Percentiles rank a stretch among this genome's conserved stretches.
phyloP scores from a whole-genome alignment of 352 stramenopile species.

The Phytophthora cactorum region DNA sequence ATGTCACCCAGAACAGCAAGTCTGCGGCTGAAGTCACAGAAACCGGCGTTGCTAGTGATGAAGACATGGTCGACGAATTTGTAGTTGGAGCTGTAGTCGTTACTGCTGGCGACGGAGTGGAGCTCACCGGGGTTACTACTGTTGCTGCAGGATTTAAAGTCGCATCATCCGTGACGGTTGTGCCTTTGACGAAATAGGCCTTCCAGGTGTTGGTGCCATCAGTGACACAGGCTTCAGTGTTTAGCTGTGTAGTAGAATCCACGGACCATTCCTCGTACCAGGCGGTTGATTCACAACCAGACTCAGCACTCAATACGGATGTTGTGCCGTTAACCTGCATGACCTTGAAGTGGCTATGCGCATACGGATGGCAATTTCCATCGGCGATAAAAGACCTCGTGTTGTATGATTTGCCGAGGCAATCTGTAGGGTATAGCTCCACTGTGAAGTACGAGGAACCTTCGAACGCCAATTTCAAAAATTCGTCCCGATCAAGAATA shows the following conservation, averaged over 20 bases:
- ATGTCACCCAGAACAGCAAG: not conserved
- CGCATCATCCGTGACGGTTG: not conserved
- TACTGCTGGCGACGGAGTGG: conserved; percentile 2
- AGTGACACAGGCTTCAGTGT: conserved; percentile 25
- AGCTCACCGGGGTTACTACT: conserved; percentile 1
- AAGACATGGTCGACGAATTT: not conserved
- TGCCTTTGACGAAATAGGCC: conserved; percentile 10
- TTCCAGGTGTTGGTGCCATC: conserved; percentile 22
- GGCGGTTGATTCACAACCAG: conserved; percentile 8
- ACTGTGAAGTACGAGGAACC: conserved; percentile 15
- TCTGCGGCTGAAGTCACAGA: not conserved
- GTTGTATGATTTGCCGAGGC: conserved; percentile 25
- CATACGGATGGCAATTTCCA: conserved; percentile 27
- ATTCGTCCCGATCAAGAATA: conserved; percentile 17
- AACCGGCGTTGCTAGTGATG: conserved; percentile 2
- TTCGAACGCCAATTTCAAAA: conserved; percentile 15
- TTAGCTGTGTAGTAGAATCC: conserved; percentile 3
- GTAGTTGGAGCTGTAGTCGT: conserved; percentile 5
- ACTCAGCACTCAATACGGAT: conserved; percentile 9
- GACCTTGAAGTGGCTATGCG: conserved; percentile 25
- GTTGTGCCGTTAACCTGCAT: conserved; percentile 6
- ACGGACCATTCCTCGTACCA: conserved; percentile 23
- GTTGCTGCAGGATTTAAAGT: conserved; percentile 9
- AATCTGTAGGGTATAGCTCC: conserved; percentile 19
- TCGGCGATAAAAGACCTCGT: conserved; percentile 25